These are phyloP conservation scores for Carex pumila DNA, from an alignment of 176 grass and related monocot species.

Conservation along the genomic window DNA sequence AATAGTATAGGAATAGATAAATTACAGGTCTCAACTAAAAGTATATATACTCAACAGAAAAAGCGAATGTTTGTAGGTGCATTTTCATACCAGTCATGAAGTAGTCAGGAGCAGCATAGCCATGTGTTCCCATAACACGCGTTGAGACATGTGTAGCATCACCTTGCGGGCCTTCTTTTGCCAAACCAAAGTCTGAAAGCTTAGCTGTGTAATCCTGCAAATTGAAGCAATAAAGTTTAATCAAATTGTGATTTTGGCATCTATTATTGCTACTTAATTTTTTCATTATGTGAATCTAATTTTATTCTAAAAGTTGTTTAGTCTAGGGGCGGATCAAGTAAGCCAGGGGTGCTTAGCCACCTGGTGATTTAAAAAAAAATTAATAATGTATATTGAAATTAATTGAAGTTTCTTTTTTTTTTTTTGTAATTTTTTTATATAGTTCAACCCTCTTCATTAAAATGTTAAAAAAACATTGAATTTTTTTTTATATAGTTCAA, in stretches of 20 bases:
- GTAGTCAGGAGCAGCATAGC: slow-evolving; percentile 93
- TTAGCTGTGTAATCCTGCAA: slow-evolving; percentile 83
- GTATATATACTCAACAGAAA: background rate
- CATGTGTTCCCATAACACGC: slow-evolving; percentile 82
- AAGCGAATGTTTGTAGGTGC: background rate
- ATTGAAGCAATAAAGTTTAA: background rate
- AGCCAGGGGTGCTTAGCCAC: too few relatives aligned
- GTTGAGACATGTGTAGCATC: slow-evolving; percentile 77
- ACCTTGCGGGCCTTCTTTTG: slow-evolving; percentile 57
- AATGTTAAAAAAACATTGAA: too few relatives aligned
- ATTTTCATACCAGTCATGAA: slow-evolving; percentile 46
- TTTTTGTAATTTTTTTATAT: too few relatives aligned
- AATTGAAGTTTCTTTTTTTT: too few relatives aligned
- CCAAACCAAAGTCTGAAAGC: slow-evolving; percentile 86
- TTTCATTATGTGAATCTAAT: background rate
- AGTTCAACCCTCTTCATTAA: too few relatives aligned
- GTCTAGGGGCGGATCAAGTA: background rate
- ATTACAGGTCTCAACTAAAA: background rate
- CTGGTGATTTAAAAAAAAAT: too few relatives aligned
- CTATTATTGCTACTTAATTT: background rate
- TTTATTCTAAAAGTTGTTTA: background rate
- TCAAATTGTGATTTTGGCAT: background rate
- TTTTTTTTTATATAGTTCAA: too few relatives aligned
- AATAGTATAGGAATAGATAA: background rate
- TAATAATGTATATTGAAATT: too few relatives aligned